Conservation (phyloP, 1,139 yeast species). For the Torulaspora pretoriensis region DNA sequence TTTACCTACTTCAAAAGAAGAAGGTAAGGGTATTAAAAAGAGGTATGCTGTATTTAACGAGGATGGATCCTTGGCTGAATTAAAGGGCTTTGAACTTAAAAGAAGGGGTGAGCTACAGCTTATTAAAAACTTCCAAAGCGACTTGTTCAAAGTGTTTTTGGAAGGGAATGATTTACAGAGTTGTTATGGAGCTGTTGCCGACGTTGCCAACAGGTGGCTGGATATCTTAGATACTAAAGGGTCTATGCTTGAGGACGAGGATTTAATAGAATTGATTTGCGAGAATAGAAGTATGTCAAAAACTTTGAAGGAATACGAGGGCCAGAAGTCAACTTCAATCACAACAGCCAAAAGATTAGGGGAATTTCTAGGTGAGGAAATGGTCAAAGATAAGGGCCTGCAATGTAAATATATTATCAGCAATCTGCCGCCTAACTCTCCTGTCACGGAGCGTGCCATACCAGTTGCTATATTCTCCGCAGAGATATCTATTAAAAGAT, state of each 20-base stretch:
- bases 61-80: conserved; percentile 90
- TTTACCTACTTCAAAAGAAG: conserved; percentile 94
- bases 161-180: conserved; percentile 74
- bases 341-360: conserved; percentile 92
- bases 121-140: conserved; percentile 92
- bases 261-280: conserved; percentile 88
- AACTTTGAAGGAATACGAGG: conserved; percentile 81
- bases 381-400: conserved; percentile 94
- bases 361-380: conserved; percentile 93
- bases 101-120: conserved; percentile 94
- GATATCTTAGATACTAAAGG: conserved; percentile 91
- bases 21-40: conserved; percentile 93
- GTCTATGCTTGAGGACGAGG: conserved; percentile 85
- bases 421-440: conserved; percentile 75
- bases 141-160: conserved; percentile 83
- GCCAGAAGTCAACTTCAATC: conserved; percentile 89
- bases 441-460: conserved; percentile 93
- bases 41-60: conserved; percentile 95
- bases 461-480: conserved; percentile 96
- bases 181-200: conserved; percentile 87
- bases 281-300: conserved; percentile 96
- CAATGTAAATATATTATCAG: conserved; percentile 94
- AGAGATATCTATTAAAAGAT: conserved; percentile 54
- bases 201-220: conserved; percentile 92
- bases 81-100: conserved; percentile 94